Evolutionary conservation across 1,284 basidiomycete species (phyloP).

Genomic region (Hymenochaete sp.): DNA sequence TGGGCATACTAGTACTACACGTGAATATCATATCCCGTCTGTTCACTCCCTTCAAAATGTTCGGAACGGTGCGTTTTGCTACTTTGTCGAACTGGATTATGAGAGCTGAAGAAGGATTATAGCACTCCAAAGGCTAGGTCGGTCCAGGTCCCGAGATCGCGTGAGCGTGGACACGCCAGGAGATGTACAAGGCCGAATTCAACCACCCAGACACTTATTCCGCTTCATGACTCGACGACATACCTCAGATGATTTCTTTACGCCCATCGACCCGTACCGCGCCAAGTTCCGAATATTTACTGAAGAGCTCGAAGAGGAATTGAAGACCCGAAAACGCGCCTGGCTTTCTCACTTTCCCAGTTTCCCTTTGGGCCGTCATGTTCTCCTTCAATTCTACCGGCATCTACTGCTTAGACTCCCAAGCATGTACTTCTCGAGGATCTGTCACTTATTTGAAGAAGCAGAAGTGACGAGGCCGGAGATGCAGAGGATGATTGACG

Average conservation of each 20-base stretch:
- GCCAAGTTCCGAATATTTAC: constrained; percentile 24
- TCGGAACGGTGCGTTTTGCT: constrained; percentile 9
- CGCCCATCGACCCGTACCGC: constrained; percentile 41
- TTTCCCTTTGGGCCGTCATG: constrained; percentile 36
- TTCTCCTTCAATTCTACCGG: constrained; percentile 41
- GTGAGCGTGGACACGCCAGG: constrained; percentile 22
- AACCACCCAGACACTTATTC: constrained; percentile 33
- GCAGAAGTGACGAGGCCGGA: constrained; percentile 68
- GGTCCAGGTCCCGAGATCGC: constrained; percentile 2
- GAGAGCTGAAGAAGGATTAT: background rate
- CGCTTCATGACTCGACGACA: constrained; percentile 32
- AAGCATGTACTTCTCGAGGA: constrained; percentile 64
- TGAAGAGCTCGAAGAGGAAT: constrained; percentile 19
- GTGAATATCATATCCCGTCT: background rate
- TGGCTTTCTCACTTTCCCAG: constrained; percentile 25
- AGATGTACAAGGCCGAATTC: constrained; percentile 34
- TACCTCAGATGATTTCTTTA: constrained; percentile 40
- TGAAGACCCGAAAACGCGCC: background rate
- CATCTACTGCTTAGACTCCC: constrained; percentile 66
- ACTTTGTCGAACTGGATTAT: background rate
- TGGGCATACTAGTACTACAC: background rate
- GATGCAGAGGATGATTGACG: constrained; percentile 53
- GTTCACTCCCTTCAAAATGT: constrained; percentile 4
- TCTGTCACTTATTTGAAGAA: constrained; percentile 62
- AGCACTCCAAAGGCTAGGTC: background rate